Conservation (phyloP, 2,329 filamentous ascomycete species). For the Colletotrichum cereale region DNA sequence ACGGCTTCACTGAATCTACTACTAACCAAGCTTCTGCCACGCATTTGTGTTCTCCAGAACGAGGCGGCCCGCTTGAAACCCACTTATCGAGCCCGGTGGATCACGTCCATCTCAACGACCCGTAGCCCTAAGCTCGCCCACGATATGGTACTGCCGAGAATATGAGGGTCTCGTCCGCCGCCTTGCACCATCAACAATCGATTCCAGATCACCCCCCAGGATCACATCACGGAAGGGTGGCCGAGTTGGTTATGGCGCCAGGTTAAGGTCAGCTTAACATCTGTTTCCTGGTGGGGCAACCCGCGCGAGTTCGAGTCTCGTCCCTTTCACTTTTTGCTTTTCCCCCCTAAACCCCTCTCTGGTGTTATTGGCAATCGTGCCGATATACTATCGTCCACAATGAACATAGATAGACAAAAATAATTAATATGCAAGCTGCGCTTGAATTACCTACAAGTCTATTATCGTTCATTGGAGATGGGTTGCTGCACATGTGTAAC, state of each 20-base stretch:
- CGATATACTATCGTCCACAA: no score
- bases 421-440: no score
- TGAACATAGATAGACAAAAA: no score
- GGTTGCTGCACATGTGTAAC: no score
- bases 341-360: not conserved
- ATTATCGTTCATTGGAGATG: no score
- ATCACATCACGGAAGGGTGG: slow-evolving; percentile 29
- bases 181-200: not conserved
- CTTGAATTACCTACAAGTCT: no score
- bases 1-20: no score
- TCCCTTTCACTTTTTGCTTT: slow-evolving; percentile 11
- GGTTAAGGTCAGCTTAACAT: slow-evolving; percentile 40
- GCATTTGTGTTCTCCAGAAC: not conserved
- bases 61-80: not conserved
- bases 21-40: no score
- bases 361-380: not conserved
- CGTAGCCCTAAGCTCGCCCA: slow-evolving; percentile 29
- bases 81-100: not conserved
- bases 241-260: slow-evolving; percentile 41
- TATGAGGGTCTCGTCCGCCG: not conserved
- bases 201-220: not conserved
- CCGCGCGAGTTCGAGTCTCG: slow-evolving; percentile 39
- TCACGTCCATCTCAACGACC: not conserved
- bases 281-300: slow-evolving; percentile 41
- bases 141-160: not conserved